These are phyloP conservation scores for Clarkia xantiana DNA, from an alignment of 345 rosid species.

Conservation along the genomic window DNA sequence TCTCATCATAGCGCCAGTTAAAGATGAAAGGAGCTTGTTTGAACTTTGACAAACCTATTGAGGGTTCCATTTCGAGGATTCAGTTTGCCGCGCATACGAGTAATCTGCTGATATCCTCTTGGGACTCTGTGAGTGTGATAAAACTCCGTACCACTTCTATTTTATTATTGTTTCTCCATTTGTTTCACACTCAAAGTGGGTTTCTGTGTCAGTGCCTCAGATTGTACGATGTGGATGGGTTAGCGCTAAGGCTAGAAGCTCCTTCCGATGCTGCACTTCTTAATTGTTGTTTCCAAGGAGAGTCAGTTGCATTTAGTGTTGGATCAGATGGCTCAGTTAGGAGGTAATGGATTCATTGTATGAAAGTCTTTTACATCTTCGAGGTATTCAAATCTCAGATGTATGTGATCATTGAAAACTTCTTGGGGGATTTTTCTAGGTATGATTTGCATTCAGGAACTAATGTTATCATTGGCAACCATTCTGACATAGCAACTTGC, in stretches of 20 bases:
- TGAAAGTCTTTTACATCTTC: not conserved
- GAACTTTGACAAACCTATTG: slow-evolving; percentile 33
- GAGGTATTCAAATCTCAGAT: no score
- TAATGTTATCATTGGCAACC: slow-evolving; percentile 38
- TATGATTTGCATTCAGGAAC: slow-evolving; percentile 47
- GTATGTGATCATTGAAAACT: no score
- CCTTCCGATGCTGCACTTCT: slow-evolving; percentile 49
- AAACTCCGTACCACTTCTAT: not conserved
- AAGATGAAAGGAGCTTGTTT: slow-evolving; percentile 21
- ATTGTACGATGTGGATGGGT: slow-evolving; percentile 58
- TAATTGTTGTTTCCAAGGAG: slow-evolving; percentile 62
- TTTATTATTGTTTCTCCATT: not conserved
- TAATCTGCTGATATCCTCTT: slow-evolving; percentile 69
- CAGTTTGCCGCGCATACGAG: slow-evolving; percentile 63
- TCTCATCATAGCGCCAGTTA: no score
- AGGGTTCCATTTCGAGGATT: slow-evolving; percentile 57
- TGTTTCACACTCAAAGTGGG: not conserved
- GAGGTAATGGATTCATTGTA: slow-evolving; percentile 26
- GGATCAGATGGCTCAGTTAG: slow-evolving; percentile 61
- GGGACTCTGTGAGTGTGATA: slow-evolving; percentile 67
- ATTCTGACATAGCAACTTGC: slow-evolving; percentile 57
- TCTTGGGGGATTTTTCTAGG: slow-evolving; percentile 14
- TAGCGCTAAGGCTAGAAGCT: slow-evolving; percentile 33
- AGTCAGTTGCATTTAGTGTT: slow-evolving; percentile 36
- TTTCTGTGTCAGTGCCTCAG: slow-evolving; percentile 35